These are phyloP conservation scores for Citrus sinensis DNA, from an alignment of 345 rosid genomes.

Conservation along the genomic window DVS_A1.0 CM039165.1:28544501-28545000, in stretches of 20 bases:
- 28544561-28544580: conserved; percentile 54
- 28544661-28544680: conserved; percentile 82
- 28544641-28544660: conserved; percentile 88
- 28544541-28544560: conserved; percentile 80
- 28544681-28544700: conserved; percentile 96
- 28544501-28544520: conserved; percentile 71
- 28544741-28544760: background rate
- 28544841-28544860: conserved; percentile 70
- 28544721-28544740: background rate
- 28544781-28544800: conserved; percentile 39
- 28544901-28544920: conserved; percentile 71
- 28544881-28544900: conserved; percentile 79
- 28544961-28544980: conserved; percentile 54
- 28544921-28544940: conserved; percentile 55
- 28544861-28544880: conserved; percentile 80
- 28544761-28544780: background rate
- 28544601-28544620: conserved; percentile 69
- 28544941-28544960: conserved; percentile 60
- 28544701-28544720: conserved; percentile 24
- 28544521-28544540: conserved; percentile 83
- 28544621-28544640: conserved; percentile 68
- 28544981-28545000: conserved; percentile 72
- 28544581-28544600: conserved; percentile 64
- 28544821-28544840: conserved; percentile 70
- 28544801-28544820: conserved; percentile 69